These are phyloP conservation scores for Coemansia sp. DNA, from an alignment of 192 early-diverging fungal species.

Conservation along the genomic window DNA sequence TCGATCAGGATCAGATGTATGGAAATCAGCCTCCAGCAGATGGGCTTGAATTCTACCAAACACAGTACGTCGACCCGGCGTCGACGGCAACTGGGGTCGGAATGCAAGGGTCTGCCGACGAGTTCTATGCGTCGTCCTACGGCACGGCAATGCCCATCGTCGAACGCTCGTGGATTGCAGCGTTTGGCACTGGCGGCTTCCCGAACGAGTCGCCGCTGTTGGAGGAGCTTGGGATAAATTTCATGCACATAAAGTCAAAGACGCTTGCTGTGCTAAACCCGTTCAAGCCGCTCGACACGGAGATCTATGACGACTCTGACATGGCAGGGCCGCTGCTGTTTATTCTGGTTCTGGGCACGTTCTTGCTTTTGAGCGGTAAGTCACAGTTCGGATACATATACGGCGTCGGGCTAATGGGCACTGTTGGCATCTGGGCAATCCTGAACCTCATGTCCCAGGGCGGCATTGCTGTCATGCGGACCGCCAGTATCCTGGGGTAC, in stretches of 20 bases:
- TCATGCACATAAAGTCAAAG: constrained; percentile 86
- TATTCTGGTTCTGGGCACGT: constrained; percentile 85
- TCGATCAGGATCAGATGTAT: constrained; percentile 49
- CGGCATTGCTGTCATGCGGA: constrained; percentile 83
- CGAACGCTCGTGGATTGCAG: constrained; percentile 57
- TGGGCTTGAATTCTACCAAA: constrained; percentile 53
- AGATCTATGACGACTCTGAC: constrained; percentile 96
- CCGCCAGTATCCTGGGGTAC: constrained; percentile 95
- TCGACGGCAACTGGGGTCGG: constrained; percentile 24
- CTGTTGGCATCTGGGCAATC: constrained; percentile 78
- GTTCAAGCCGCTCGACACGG: constrained; percentile 65
- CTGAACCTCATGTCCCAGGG: constrained; percentile 91
- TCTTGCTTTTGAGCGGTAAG: constrained; percentile 88
- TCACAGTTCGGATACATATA: constrained; percentile 98
- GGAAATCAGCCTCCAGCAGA: constrained; percentile 22
- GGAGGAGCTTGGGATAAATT: constrained; percentile 96
- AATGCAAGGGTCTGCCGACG: constrained; percentile 41
- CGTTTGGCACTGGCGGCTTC: constrained; percentile 90
- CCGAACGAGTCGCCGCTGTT: constrained; percentile 91
- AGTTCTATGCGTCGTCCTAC: constrained; percentile 52
- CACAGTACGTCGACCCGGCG: constrained; percentile 47
- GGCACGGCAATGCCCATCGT: constrained; percentile 51
- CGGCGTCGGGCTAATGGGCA: constrained; percentile 87
- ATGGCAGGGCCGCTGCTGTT: constrained; percentile 94
- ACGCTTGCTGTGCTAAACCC: constrained; percentile 85